These are phyloP conservation scores for Solanum arcanum DNA, from an alignment of 257 asterid species.

Conservation along the genomic window DNA sequence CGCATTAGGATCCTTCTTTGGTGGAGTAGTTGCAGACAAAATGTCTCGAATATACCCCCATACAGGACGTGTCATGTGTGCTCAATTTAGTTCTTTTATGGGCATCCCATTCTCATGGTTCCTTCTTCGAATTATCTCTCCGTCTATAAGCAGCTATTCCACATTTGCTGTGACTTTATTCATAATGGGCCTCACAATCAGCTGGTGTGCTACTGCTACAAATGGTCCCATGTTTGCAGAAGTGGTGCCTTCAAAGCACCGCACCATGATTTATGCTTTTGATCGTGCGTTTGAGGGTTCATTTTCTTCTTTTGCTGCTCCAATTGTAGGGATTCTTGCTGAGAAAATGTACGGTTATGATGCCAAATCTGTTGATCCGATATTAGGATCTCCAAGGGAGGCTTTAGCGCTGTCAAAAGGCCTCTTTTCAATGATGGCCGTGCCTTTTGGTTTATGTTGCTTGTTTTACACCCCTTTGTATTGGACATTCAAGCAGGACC, in stretches of 20 bases:
- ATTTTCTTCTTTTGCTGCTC: constrained; percentile 91
- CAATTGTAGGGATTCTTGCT: constrained; percentile 76
- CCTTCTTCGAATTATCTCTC: constrained; percentile 68
- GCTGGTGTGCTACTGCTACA: constrained; percentile 92
- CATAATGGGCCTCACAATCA: constrained; percentile 77
- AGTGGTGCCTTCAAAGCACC: constrained; percentile 86
- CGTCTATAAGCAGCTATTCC: constrained; percentile 42
- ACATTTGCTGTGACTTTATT: constrained; percentile 61
- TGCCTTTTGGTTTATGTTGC: constrained; percentile 80
- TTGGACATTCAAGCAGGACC: constrained; percentile 75
- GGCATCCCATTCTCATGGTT: constrained; percentile 86
- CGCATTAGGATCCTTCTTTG: constrained; percentile 77
- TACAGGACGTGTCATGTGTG: constrained; percentile 82
- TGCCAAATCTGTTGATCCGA: constrained; percentile 59
- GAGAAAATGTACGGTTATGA: constrained; percentile 84
- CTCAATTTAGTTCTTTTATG: constrained; percentile 82
- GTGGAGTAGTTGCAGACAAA: constrained; percentile 82
- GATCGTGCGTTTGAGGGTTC: constrained; percentile 92
- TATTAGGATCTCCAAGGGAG: constrained; percentile 55
- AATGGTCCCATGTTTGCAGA: constrained; percentile 96
- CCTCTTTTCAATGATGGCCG: constrained; percentile 79
- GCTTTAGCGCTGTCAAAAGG: constrained; percentile 84
- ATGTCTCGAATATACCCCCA: constrained; percentile 60
- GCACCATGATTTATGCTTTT: constrained; percentile 92
- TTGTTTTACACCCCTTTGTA: constrained; percentile 85